Evolutionary conservation across 768 basidiomycete species (phyloP).

Genomic region (Mycena galericulata): DNA sequence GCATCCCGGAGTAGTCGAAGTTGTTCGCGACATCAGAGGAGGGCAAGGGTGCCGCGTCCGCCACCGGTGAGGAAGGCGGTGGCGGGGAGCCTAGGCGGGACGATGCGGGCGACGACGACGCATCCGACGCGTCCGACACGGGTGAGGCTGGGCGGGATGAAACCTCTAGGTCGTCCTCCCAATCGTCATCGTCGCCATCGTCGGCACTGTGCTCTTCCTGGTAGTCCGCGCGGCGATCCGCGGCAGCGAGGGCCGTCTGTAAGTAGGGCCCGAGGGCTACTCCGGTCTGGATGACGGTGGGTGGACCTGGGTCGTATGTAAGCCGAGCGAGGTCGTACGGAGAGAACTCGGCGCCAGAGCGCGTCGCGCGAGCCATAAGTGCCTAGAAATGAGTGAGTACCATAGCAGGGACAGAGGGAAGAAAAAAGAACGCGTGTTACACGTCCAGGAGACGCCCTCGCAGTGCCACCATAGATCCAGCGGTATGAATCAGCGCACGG

Average conservation of each 20-base stretch:
- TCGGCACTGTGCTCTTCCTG: background rate
- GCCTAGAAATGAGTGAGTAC: no score
- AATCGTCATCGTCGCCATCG: background rate
- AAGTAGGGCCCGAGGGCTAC: no score
- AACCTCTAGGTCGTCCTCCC: background rate
- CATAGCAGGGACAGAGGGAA: no score
- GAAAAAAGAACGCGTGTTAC: no score
- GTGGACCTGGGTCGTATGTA: no score
- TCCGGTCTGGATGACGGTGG: background rate
- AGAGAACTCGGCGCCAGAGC: background rate
- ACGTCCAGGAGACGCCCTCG: no score
- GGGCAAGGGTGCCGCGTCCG: background rate
- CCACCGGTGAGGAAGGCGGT: no score
- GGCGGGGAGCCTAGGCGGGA: no score
- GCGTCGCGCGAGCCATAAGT: background rate
- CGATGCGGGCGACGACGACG: background rate
- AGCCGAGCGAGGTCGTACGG: background rate
- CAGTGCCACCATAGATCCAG: no score
- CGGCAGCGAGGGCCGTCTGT: background rate
- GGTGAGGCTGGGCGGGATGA: background rate
- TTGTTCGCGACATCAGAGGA: no score
- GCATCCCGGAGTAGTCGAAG: no score
- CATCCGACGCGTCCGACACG: background rate
- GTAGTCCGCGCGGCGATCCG: background rate
- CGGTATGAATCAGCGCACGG: no score